Conservation (phyloP, 1,284 basidiomycete species). For the Hortiboletus rubellus region DNA sequence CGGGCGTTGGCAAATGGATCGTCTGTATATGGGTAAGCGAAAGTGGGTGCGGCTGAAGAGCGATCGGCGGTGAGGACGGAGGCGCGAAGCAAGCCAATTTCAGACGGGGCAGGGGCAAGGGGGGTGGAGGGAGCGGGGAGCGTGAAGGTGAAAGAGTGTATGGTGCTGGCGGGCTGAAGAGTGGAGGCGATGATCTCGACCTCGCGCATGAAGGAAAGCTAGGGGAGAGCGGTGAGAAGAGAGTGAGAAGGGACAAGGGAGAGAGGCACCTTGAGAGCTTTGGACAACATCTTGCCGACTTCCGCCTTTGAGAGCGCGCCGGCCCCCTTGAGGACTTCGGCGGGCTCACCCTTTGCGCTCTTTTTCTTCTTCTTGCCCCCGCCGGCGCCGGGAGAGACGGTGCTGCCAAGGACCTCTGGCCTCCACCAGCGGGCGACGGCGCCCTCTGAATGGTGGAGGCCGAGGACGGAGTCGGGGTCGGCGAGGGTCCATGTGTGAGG, state of each 20-base stretch:
- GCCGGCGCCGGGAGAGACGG: conserved; percentile 80
- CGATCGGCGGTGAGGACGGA: conserved; percentile 67
- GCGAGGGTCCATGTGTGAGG: conserved; percentile 94
- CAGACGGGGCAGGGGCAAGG: conserved; percentile 56
- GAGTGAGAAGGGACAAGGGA: neutral
- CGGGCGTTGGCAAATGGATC: conserved; percentile 73
- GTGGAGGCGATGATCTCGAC: conserved; percentile 94
- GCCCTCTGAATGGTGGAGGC: conserved; percentile 82
- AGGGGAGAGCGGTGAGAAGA: conserved; percentile 3
- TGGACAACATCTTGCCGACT: conserved; percentile 84
- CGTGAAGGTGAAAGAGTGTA: conserved; percentile 90
- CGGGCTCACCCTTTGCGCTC: conserved; percentile 55
- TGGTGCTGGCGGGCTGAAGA: conserved; percentile 86
- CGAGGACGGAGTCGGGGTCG: conserved; percentile 83
- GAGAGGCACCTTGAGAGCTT: conserved; percentile 77
- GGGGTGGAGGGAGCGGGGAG: conserved; percentile 72
- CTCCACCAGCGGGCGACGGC: conserved; percentile 93
- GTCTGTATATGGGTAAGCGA: conserved; percentile 67
- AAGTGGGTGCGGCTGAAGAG: conserved; percentile 58
- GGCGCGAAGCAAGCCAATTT: conserved; percentile 68
- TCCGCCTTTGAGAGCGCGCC: conserved; percentile 80
- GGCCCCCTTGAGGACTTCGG: conserved; percentile 66
- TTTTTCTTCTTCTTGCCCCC: conserved; percentile 59
- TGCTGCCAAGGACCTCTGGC: conserved; percentile 89
- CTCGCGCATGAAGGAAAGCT: conserved; percentile 88